phyloP scores from a whole-genome alignment of 2,329 filamentous ascomycete species.

The Ophiostoma montium region DNA sequence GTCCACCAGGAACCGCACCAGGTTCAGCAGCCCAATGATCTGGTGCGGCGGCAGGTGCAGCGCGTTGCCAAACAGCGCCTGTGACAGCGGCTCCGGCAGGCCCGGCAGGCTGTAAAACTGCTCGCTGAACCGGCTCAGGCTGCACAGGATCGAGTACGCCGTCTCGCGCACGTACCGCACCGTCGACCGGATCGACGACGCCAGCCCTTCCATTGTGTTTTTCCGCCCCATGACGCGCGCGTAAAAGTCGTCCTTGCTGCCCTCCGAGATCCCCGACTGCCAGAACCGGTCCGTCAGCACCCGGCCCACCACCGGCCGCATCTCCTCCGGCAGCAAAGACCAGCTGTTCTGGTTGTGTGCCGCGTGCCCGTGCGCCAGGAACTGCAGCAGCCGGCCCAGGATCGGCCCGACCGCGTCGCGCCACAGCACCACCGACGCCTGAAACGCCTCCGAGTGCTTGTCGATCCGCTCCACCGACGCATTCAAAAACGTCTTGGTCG shows the following conservation, averaged over 20 bases:
- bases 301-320: constrained; percentile 61
- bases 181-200: constrained; percentile 80
- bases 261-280: constrained; percentile 93
- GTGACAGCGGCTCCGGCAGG: constrained; percentile 67
- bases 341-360: constrained; percentile 82
- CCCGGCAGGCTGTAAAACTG: constrained; percentile 86
- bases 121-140: constrained; percentile 73
- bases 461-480: constrained; percentile 85
- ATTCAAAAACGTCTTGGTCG: constrained; percentile 83
- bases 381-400: constrained; percentile 72
- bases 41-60: constrained; percentile 80
- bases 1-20: constrained; percentile 79
- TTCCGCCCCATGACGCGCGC: constrained; percentile 81
- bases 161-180: constrained; percentile 84
- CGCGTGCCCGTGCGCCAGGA: constrained; percentile 79
- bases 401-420: constrained; percentile 67
- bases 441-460: constrained; percentile 56
- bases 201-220: constrained; percentile 79
- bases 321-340: constrained; percentile 59
- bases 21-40: constrained; percentile 79
- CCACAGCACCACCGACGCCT: constrained; percentile 72
- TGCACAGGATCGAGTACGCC: constrained; percentile 87
- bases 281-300: constrained; percentile 93
- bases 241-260: constrained; percentile 95
- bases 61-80: constrained; percentile 72